Base-by-base conservation (phyloP, 2,329 filamentous ascomycete genomes). In the Ascochyta rabiei region DNA sequence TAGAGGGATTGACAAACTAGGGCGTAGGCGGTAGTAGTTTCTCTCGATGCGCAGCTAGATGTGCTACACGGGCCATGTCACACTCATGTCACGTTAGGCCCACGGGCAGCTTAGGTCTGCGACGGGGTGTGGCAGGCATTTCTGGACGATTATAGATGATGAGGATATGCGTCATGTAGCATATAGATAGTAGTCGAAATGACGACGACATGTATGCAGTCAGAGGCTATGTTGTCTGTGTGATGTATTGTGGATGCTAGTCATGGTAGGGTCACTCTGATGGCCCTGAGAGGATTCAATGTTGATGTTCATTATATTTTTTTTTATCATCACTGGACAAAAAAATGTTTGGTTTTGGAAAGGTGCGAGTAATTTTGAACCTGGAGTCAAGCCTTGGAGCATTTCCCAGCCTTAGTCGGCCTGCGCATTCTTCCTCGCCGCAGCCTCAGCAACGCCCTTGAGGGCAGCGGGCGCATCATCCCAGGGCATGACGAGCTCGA, bases 401-500 rank as follows among this genome's bases (percentile, higher is more conserved):
- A 4, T 28, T 10, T 8, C 6, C 9, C 24, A 2, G 24, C 23
- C 15, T 38, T 61, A 65, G 33, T 59, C 60, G 10, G 48, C 53
- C 61, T 62, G 57, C 2, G 66, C 62, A 57, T 93, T 93, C 45
- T 81, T 85, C 76, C 78, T 86, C 6, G 89, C 89, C 40, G 86
- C 87, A 5, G 87, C 86, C 72, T 89, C 82, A 0, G 89, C 88
- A 19, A 89, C 91, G 68, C 86, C 76, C 66, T 88, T 84, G 63
- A 96, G 74, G 5, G 85, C 85, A 42, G 81, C 79, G 0, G 91
- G 91, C 12, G 90, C 90, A 75, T 96, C 91, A 56, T 91, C 83
- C 75, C 84, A 88, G 9, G 86, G 87, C 85, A 96, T 91, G 68
- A 90, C 88, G 44, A 96, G 68, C 79, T 96, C 91, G 37, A 96